Conservation (phyloP, 73 alveolate species). For the Breviolum minutum region DNA sequence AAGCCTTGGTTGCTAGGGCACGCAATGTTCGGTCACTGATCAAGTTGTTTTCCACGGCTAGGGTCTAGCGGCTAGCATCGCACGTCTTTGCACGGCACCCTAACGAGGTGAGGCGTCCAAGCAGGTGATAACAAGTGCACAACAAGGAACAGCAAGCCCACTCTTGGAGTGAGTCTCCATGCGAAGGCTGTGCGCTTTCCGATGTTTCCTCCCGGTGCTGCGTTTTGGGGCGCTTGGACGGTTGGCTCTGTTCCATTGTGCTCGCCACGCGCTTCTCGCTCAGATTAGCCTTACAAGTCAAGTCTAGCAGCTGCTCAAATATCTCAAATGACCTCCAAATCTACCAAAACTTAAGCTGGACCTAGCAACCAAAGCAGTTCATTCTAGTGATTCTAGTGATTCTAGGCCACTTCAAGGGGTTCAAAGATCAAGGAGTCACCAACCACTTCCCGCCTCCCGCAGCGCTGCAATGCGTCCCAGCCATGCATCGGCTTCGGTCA, state of each 20-base stretch:
- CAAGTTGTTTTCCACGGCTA: background rate
- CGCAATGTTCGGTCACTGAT: background rate
- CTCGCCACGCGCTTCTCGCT: slow-evolving; percentile 20
- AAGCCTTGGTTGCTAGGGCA: background rate
- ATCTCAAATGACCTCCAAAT: background rate
- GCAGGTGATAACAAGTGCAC: background rate
- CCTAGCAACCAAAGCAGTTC: no score
- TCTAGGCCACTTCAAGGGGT: no score
- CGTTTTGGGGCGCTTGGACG: slow-evolving; percentile 28
- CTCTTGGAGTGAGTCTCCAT: slow-evolving; percentile 8
- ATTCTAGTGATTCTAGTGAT: no score
- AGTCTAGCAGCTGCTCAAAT: background rate
- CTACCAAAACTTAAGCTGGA: background rate
- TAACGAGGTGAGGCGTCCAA: no score
- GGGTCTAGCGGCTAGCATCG: no score
- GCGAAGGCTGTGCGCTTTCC: background rate
- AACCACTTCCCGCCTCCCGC: slow-evolving; percentile 13
- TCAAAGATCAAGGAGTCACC: background rate
- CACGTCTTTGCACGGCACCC: no score
- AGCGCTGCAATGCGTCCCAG: background rate
- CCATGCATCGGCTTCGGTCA: slow-evolving; percentile 32
- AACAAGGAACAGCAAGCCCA: slow-evolving; percentile 18
- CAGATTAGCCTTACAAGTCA: background rate
- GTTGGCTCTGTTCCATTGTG: background rate
- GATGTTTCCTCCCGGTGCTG: background rate